Conservation (phyloP, 1,284 basidiomycete species). For the Boletellus sp. region DNA sequence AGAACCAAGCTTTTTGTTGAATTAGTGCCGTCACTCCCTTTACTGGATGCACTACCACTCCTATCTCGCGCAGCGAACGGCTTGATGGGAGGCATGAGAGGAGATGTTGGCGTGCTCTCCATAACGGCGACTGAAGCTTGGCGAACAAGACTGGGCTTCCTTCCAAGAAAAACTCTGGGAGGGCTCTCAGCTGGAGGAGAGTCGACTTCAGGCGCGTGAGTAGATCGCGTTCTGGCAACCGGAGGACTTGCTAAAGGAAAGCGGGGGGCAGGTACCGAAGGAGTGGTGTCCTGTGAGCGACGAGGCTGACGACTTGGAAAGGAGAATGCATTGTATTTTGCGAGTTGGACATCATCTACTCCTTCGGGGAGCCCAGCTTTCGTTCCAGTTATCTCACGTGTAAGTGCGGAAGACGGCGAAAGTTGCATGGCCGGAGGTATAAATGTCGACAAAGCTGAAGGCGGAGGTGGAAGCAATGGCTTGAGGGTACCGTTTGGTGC, state of each 20-base stretch:
- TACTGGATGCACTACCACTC: constrained; percentile 46
- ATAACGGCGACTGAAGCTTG: constrained; percentile 46
- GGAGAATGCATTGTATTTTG: constrained; percentile 51
- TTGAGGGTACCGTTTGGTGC: constrained; percentile 42
- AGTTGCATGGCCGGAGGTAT: constrained; percentile 30
- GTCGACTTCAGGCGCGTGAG: constrained; percentile 44
- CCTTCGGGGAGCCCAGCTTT: constrained; percentile 17
- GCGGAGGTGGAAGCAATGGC: constrained; percentile 29
- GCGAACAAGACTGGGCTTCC: constrained; percentile 43
- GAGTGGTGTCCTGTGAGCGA: constrained; percentile 48
- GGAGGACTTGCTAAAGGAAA: constrained; percentile 32
- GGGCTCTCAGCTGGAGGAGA: constrained; percentile 15
- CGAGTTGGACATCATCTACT: constrained; percentile 40
- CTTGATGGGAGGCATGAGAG: constrained; percentile 41
- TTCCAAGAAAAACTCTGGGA: constrained; percentile 12
- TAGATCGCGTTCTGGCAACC: constrained; percentile 48
- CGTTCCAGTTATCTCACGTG: constrained; percentile 20
- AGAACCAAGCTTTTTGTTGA: constrained; percentile 38
- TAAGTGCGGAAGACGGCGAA: constrained; percentile 24
- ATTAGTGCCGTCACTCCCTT: constrained; percentile 31
- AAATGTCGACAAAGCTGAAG: constrained; percentile 31
- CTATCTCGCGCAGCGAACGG: constrained; percentile 45
- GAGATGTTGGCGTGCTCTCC: constrained; percentile 33
- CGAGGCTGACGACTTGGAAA: constrained; percentile 41
- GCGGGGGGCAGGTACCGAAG: constrained; percentile 34